Base-by-base conservation (phyloP, 257 asterid species). In the Rauvolfia tetraphylla region DNA sequence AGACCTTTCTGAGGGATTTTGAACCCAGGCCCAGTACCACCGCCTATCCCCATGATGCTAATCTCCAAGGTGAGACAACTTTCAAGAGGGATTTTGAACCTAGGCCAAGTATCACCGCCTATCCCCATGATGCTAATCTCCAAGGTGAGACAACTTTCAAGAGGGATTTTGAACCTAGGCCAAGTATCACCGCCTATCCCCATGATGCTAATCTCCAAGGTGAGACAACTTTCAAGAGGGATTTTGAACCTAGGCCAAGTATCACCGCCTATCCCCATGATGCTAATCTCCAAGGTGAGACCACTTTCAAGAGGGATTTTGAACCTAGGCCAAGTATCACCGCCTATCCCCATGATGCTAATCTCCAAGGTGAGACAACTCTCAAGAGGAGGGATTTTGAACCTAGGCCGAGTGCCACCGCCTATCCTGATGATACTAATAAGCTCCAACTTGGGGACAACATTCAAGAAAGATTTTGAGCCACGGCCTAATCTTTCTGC, bases 191-290 rank as follows among this genome's bases (percentile, higher is more conserved):
- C 0, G 46, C 81, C 4, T 86, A 83, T 25, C n/a, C 4, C 1
- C 3, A 59, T 12, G 66, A 59, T 0, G 67, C 15, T 13, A 5
- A 11, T 11, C 22, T 49, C 3, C 1, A 49, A 49, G 67, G 3
- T 3, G 7, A 29, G 46, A 27, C 39, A 33, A 41, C 22, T 1
- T 53, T 63, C 42, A 17, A 2, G 53, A 67, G 31, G 29, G 75
- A 79, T 42, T 84, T 84, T 34, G 81, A 86, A 33, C 86, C 87
- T 0, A 81, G 81, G 9, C 86, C 87, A 29, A 81, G 66, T 51
- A 2, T 15, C 6, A 58, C 83, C 0, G 46, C 81, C 4, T 86
- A 83, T 29, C n/a, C 4, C 1, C 3, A 59, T 12, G 66, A 59
- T 0, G 67, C 15, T 13, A 5, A 11, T 11, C 22, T 49, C 3